Evolutionary conservation across 2,329 filamentous ascomycete genomes (phyloP), one percentile per base, ranked within the genome.

Genomic region (Calonectria leucothoes): DNA sequence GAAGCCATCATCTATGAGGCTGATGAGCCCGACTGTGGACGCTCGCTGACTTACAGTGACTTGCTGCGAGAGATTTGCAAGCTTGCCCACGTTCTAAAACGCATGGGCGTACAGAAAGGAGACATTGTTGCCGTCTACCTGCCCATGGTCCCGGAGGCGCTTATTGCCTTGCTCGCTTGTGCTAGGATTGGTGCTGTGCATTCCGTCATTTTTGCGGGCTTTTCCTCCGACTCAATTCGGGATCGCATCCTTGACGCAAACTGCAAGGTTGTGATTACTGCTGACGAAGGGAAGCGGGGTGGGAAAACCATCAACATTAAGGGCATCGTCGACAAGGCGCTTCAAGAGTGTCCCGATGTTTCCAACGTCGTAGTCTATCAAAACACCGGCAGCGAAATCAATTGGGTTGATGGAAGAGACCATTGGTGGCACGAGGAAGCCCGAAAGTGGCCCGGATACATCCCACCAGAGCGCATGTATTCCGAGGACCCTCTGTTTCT

Each of bases 341-440:
- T 98, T 93, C 96, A 29, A 0, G 59, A 75, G 85, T 98, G 95
- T 84, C 95, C 95, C 7, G 92, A 94, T 78, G 94, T 98, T 71
- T 91, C 88, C 29, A 91, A 94, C 84, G 94, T 94, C 15, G 88
- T 98, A 35, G 96, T 98, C 59, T 98, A 92, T 89, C 95, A 97
- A 90, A 93, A 95, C 78, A 98, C 96, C 31, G 95, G 95, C 55
- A 92, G 94, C 35, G 94, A 97, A 39, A 92, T 98, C 15, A 94
- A 95, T 68, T 95, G 93, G 93, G 97, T 94, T 64, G 87, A 91
- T 79, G 95, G 94, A 75, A 91, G 96, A 81, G 96, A 98, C 85
- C 89, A 91, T 81, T 98, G 96, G 96, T 98, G 96, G 96, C 95
- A 98, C 84, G 95, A 98, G 87, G 95, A 98, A 88, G 92, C 95